These are phyloP conservation scores for Rhodotorula mucilaginosa DNA, from an alignment of 1,284 basidiomycete species.

Conservation along the genomic window DNA sequence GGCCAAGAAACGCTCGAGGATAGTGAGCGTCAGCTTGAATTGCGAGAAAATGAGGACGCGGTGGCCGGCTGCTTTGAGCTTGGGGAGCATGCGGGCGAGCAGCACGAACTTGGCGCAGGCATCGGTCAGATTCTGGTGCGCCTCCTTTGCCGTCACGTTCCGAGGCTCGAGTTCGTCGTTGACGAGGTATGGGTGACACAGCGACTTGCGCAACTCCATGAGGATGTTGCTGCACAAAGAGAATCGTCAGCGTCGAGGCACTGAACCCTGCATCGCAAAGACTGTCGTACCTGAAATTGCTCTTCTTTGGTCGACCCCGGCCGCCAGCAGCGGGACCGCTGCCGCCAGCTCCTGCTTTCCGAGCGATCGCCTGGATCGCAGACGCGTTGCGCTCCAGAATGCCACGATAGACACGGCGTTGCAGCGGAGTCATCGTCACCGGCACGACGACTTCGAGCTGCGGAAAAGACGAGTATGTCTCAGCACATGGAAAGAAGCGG, in stretches of 20 bases:
- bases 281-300: conserved; percentile 42
- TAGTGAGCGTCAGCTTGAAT: conserved; percentile 48
- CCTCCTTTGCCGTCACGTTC: conserved; percentile 7
- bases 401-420: conserved; percentile 78
- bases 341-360: conserved; percentile 43
- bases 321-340: not conserved
- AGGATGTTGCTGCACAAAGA: conserved; percentile 63
- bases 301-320: conserved; percentile 40
- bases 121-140: conserved; percentile 55
- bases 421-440: conserved; percentile 79
- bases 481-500: too few species aligned
- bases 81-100: conserved; percentile 46
- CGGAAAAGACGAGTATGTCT: not conserved
- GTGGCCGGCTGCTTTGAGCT: conserved; percentile 47
- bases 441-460: conserved; percentile 73
- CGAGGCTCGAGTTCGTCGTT: conserved; percentile 73
- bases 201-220: conserved; percentile 66
- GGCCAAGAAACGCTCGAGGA: conserved; percentile 48
- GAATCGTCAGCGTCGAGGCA: not conserved
- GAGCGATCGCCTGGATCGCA: conserved; percentile 28
- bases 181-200: conserved; percentile 86
- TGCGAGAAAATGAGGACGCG: conserved; percentile 43
- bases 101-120: conserved; percentile 69
- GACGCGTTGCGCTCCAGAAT: conserved; percentile 57
- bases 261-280: not conserved